These are phyloP conservation scores for Viola pubescens DNA, from an alignment of 441 rosid species.

Conservation along the genomic window DNA sequence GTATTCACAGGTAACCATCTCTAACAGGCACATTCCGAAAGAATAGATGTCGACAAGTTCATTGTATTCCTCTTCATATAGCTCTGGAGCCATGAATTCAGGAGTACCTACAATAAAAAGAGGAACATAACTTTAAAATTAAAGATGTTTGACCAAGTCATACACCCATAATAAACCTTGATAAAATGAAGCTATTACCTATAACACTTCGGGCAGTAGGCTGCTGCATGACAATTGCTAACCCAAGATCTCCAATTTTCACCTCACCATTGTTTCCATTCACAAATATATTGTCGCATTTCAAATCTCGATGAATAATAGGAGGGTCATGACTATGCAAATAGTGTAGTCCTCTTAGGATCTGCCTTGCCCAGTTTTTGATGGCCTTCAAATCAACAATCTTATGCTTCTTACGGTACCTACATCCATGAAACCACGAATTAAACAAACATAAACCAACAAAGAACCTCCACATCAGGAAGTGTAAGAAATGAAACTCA, in stretches of 20 bases:
- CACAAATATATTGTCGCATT: slow-evolving; percentile 77
- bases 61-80: slow-evolving; percentile 77
- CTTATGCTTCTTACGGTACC: slow-evolving; percentile 67
- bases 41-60: slow-evolving; percentile 82
- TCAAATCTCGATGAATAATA: slow-evolving; percentile 68
- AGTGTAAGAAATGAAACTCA: slow-evolving; percentile 25
- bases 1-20: slow-evolving; percentile 75
- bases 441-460: slow-evolving; percentile 3
- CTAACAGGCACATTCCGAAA: slow-evolving; percentile 81
- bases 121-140: slow-evolving; percentile 7
- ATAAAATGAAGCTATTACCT: slow-evolving; percentile 34
- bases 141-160: not conserved
- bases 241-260: slow-evolving; percentile 85
- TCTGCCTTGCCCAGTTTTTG: slow-evolving; percentile 78
- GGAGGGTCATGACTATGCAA: slow-evolving; percentile 60
- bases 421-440: slow-evolving; percentile 14
- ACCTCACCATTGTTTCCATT: slow-evolving; percentile 78
- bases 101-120: slow-evolving; percentile 49
- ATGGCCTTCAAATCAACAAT: slow-evolving; percentile 64
- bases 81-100: slow-evolving; percentile 92
- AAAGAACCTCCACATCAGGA: not conserved
- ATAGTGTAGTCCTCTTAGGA: slow-evolving; percentile 62
- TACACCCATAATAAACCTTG: not conserved
- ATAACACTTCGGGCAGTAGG: slow-evolving; percentile 74
- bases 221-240: slow-evolving; percentile 76